Conservation (phyloP, 2,329 filamentous ascomycete species). For the Xylaria sp. region DNA sequence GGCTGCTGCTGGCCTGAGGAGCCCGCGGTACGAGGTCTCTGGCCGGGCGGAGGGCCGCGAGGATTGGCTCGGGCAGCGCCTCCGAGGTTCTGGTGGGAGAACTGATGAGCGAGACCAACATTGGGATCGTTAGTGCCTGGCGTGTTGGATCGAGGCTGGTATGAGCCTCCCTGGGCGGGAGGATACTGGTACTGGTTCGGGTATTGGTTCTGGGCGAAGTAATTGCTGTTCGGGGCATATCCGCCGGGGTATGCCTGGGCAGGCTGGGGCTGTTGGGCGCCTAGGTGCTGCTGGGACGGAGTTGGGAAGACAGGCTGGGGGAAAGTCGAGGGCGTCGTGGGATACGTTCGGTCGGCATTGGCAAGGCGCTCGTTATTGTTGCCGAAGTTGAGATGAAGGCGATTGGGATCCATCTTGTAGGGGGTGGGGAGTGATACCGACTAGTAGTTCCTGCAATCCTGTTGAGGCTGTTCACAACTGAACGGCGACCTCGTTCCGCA, state of each 20-base stretch:
- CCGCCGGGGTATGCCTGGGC: slow-evolving; percentile 49
- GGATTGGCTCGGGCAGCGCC: slow-evolving; percentile 69
- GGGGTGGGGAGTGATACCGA: neutral
- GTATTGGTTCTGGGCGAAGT: slow-evolving; percentile 67
- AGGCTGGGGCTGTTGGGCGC: slow-evolving; percentile 44
- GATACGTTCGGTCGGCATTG: slow-evolving; percentile 70
- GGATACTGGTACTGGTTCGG: slow-evolving; percentile 40
- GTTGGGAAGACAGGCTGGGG: slow-evolving; percentile 78
- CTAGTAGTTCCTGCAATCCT: neutral
- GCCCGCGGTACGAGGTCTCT: slow-evolving; percentile 84
- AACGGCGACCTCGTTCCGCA: neutral
- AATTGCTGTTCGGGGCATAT: slow-evolving; percentile 53
- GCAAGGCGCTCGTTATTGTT: slow-evolving; percentile 67
- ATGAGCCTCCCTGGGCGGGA: slow-evolving; percentile 35
- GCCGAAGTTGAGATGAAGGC: slow-evolving; percentile 68
- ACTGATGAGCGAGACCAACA: slow-evolving; percentile 90
- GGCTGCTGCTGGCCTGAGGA: slow-evolving; percentile 63
- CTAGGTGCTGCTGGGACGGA: slow-evolving; percentile 51
- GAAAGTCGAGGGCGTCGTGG: slow-evolving; percentile 92
- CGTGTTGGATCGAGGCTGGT: slow-evolving; percentile 59
- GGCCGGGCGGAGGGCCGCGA: slow-evolving; percentile 68
- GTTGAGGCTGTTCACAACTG: neutral
- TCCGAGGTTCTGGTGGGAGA: slow-evolving; percentile 93
- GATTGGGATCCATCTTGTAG: slow-evolving; percentile 55
- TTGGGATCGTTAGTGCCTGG: slow-evolving; percentile 78